Conservation (phyloP, 1,284 basidiomycete genomes). For the Taiwanofungus camphoratus region DNA sequence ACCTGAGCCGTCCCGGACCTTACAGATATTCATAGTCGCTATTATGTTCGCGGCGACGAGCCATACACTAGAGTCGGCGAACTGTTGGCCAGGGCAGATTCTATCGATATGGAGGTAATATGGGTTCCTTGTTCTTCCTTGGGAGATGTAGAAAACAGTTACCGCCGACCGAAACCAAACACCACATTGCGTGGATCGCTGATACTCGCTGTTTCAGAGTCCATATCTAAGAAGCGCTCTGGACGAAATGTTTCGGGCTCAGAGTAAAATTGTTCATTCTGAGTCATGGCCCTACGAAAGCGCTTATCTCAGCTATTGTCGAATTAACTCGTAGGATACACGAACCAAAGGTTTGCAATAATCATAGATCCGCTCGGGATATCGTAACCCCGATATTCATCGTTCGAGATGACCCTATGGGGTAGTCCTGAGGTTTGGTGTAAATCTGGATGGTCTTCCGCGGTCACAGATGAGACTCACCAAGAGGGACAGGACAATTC, state of each 20-base stretch:
- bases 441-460: no score
- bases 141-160: background rate
- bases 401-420: slow-evolving; percentile 43
- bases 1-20: slow-evolving; percentile 18
- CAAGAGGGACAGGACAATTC: slow-evolving; percentile 22
- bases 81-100: slow-evolving; percentile 24
- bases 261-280: slow-evolving; percentile 16
- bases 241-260: slow-evolving; percentile 23
- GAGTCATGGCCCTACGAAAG: slow-evolving; percentile 23
- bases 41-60: slow-evolving; percentile 21
- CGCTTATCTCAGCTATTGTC: background rate
- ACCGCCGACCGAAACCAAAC: slow-evolving; percentile 30
- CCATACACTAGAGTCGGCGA: slow-evolving; percentile 24
- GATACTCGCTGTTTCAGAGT: background rate
- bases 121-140: background rate
- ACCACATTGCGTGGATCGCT: background rate
- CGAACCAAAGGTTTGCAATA: slow-evolving; percentile 14
- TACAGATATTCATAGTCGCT: slow-evolving; percentile 22
- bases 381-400: slow-evolving; percentile 41
- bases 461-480: no score
- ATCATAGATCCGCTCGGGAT: slow-evolving; percentile 41
- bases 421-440: slow-evolving; percentile 34
- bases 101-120: slow-evolving; percentile 2
- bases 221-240: slow-evolving; percentile 19
- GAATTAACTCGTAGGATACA: background rate